Base-by-base conservation (phyloP, 2,329 filamentous ascomycete genomes). In the Aspergillus unguis region DNA sequence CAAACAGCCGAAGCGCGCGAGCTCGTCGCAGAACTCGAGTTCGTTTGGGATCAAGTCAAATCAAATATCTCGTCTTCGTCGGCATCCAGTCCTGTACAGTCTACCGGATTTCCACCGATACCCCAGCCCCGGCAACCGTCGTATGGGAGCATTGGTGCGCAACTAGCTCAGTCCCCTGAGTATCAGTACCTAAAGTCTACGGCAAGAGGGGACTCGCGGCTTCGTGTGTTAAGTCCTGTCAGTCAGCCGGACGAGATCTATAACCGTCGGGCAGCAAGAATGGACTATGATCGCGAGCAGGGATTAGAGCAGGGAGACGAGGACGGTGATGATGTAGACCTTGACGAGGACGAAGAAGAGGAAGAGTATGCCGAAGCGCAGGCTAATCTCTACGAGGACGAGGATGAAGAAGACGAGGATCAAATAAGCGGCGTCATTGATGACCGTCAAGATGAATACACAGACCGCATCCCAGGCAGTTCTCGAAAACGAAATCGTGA, bases 11-110 rank as follows among this genome's bases (percentile, higher is more conserved):
- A 96, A 68, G 90, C 90, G 6, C 82, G 86, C 54, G 92, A 95
- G 72, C 80, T 99, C 36, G 92, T 97, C 35, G 81, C 85, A 7
- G 94, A 99, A 71, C 83, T 99, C n/a, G 94, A 99, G 73, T 99
- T 97, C 65, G 92, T 99, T 36, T 99, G 94, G 94, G 91, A 96
- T 62, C 94, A 97, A 71, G 92, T 99, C 63, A 95, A 94, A 71
- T 87, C 87, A 62, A 96, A 92, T 64, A 83, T 79, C 6, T 71
- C 84, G 8, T 84, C 86, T 3, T 83, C 86, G 35, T 68, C 65
- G 6, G 51, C 51, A 10, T 54, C 51, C 5, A 65, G 65, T 37
- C 67, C 67, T 4, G 46, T 67, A 9, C 66, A 69, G 50, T 54
- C 61, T 10, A 58, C 65, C 7, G 65, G 62, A 23, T 62, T 69